Percentiles rank a stretch among this genome's conserved stretches.
phyloP scores from a whole-genome alignment of 176 grass and related monocot species.

The Poa pratensis region DNA sequence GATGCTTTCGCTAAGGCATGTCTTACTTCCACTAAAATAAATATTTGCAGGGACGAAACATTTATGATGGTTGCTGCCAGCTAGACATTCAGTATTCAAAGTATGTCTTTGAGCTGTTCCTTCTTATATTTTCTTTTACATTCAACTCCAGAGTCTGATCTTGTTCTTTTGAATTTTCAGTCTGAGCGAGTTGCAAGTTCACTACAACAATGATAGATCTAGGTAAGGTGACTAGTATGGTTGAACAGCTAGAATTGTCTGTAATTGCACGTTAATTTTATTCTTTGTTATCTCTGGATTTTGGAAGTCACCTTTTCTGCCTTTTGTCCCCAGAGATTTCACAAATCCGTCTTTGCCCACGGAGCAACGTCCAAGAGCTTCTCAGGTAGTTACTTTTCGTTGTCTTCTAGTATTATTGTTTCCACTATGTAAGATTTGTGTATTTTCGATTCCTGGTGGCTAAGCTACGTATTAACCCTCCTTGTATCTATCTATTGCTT shows the following conservation, averaged over 20 bases:
- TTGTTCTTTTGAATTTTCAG: slow-evolving; percentile 59
- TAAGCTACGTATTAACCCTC: slow-evolving; percentile 4
- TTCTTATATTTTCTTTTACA: slow-evolving; percentile 9
- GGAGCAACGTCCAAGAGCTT: slow-evolving; percentile 73
- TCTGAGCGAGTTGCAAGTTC: slow-evolving; percentile 96
- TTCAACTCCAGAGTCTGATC: slow-evolving; percentile 35
- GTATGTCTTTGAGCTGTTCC: slow-evolving; percentile 48
- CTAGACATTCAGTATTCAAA: slow-evolving; percentile 99
- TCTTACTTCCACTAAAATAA: slow-evolving; percentile 28
- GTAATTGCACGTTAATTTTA: not conserved
- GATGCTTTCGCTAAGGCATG: slow-evolving; percentile 35
- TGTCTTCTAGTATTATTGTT: slow-evolving; percentile 6
- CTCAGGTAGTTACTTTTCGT: slow-evolving; percentile 55
- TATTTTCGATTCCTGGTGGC: not conserved
- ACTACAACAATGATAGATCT: slow-evolving; percentile 97
- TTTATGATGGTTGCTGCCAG: slow-evolving; percentile 99
- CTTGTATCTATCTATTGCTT: slow-evolving; percentile 1
- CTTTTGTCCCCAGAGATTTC: slow-evolving; percentile 80
- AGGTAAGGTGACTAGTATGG: slow-evolving; percentile 56
- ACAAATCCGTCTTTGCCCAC: slow-evolving; percentile 93
- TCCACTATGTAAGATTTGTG: not conserved
- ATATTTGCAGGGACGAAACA: slow-evolving; percentile 85
- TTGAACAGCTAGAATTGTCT: slow-evolving; percentile 1
- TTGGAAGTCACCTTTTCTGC: slow-evolving; percentile 24
- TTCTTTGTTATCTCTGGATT: slow-evolving; percentile 2